phyloP scores from a whole-genome alignment of 768 basidiomycete genomes.

The Leccinum imitatum region DNA sequence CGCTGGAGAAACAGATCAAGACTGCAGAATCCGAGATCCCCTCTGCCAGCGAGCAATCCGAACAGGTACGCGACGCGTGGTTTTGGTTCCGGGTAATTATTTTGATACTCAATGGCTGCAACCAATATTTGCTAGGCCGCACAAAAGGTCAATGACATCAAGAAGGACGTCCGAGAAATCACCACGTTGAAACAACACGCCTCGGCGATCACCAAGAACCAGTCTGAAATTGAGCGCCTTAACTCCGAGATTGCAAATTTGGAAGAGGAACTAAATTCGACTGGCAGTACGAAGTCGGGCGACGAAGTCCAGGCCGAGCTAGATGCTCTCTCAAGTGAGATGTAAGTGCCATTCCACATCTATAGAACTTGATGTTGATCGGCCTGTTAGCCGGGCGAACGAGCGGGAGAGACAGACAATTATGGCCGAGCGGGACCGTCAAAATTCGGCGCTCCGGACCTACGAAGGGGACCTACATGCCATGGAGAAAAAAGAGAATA shows the following conservation, averaged over 20 bases:
- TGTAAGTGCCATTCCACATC: slow-evolving; percentile 48
- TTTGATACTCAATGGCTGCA: not conserved
- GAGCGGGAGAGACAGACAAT: slow-evolving; percentile 64
- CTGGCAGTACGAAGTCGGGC: slow-evolving; percentile 77
- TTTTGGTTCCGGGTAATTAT: not conserved
- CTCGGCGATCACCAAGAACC: slow-evolving; percentile 54
- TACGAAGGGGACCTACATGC: slow-evolving; percentile 61
- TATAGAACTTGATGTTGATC: not conserved
- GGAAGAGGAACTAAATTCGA: slow-evolving; percentile 65
- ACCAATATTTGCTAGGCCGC: slow-evolving; percentile 40
- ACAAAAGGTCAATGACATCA: slow-evolving; percentile 51
- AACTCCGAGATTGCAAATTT: slow-evolving; percentile 59
- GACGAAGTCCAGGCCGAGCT: slow-evolving; percentile 86
- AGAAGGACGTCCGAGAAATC: slow-evolving; percentile 62
- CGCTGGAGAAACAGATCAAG: slow-evolving; percentile 59
- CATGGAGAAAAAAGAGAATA: slow-evolving; percentile 61
- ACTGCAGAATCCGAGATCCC: slow-evolving; percentile 56
- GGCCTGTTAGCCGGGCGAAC: slow-evolving; percentile 39
- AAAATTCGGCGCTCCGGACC: slow-evolving; percentile 48
- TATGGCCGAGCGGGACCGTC: slow-evolving; percentile 60
- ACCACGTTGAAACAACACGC: slow-evolving; percentile 60
- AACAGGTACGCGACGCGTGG: slow-evolving; percentile 50
- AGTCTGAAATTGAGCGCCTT: slow-evolving; percentile 57
- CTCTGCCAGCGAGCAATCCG: slow-evolving; percentile 48
- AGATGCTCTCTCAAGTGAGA: slow-evolving; percentile 54